Conservation (phyloP, 2,329 filamentous ascomycete genomes). For the Epichloe uncinata region DNA sequence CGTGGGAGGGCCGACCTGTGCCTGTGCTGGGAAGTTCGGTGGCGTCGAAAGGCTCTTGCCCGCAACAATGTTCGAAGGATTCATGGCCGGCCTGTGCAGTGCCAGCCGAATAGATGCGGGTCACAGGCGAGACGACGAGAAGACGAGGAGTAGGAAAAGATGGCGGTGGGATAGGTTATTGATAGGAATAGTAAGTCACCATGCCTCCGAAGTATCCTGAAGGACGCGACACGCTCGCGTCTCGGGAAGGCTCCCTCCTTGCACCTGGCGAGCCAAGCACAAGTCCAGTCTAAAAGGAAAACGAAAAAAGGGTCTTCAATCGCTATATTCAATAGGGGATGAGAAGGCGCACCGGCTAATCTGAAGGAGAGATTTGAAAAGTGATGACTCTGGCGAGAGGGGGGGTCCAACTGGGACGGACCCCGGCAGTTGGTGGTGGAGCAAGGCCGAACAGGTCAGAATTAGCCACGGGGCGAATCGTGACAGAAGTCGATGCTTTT, state of each 20-base stretch:
- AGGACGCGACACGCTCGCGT: not conserved
- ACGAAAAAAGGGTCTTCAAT: not conserved
- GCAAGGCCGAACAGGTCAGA: not conserved
- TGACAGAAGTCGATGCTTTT: not conserved
- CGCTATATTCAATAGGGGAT: not conserved
- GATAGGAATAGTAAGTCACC: not conserved
- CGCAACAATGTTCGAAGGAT: conserved; percentile 18
- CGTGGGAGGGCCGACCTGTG: too few species aligned
- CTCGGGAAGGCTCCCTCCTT: not conserved
- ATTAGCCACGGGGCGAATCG: not conserved
- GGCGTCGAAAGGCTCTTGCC: conserved; percentile 40
- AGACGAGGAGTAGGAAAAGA: not conserved
- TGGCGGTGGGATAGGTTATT: not conserved
- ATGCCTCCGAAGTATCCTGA: conserved; percentile 1
- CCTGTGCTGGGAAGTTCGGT: conserved; percentile 26
- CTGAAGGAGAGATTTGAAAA: not conserved
- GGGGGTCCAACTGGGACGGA: conserved; percentile 8
- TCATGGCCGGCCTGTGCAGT: conserved; percentile 17
- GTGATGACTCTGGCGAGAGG: conserved; percentile 5
- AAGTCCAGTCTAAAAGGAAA: not conserved
- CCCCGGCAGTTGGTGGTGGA: conserved; percentile 8
- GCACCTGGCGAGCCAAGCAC: not conserved
- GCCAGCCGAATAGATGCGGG: not conserved
- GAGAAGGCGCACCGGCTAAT: not conserved
- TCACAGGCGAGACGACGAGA: not conserved